Base-by-base conservation (phyloP, 352 stramenopile species). In the Pythium phragmiticola region DNA sequence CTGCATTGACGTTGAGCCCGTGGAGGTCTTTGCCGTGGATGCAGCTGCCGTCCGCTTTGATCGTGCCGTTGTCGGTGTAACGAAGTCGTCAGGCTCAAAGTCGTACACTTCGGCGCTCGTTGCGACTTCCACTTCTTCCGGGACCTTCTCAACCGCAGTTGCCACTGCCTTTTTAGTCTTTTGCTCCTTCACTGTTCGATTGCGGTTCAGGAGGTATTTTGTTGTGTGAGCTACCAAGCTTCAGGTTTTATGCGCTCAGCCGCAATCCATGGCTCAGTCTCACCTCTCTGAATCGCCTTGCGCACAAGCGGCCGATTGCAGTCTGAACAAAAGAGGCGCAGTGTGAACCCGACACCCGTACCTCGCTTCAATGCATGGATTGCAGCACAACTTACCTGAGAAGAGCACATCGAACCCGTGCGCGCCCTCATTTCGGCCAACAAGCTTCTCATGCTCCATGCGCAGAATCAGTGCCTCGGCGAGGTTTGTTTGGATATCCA, bases 361-460 rank as follows among this genome's bases (percentile, higher is more conserved):
- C 26, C 26, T 30, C 26, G 4, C 2, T 30, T 30, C 39, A 17
- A n/a, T 23, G 13, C 1, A 7, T 14, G 13, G 5, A 21, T 19
- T 2, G 17, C 13, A 46, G 23, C 39, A 21, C 37, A 42, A 49
- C 14, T 46, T 61, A 76, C 72, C 72, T 37, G 68, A 63, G 37
- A 75, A 72, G 28, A 74, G 36, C 17, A 79, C 63, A 17, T 68
- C 47, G 47, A 74, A 79, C 3, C 52, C 55, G 3, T 55, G 37
- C 46, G 66, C 66, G 9, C 63, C 49, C 3, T 34, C 26, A 19
- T 56, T 17, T 21, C 55, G 59, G 5, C 64, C 42, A 28, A 79
- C 48, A n/a, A 80, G 63, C 4, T 72, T 73, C 47, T 80, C 67
- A 41, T 75, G 57, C 45, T 74, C 56, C 73, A 80, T 80, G 19